Evolutionary conservation across 257 asterid species (phyloP).

Genomic region (Gentiana dahurica): DNA sequence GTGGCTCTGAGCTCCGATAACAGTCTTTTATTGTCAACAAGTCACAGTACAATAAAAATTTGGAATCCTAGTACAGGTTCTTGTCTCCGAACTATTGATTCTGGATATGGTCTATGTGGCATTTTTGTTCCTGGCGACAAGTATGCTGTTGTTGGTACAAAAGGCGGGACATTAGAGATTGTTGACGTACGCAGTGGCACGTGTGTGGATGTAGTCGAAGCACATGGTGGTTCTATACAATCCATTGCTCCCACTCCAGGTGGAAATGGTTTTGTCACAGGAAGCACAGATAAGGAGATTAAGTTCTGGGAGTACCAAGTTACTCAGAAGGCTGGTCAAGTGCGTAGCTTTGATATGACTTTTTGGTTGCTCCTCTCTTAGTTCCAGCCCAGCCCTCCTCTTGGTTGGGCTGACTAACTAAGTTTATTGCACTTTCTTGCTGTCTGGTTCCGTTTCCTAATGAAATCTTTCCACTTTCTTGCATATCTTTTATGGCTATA

Average conservation of each 20-base stretch:
- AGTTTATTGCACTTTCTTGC: not conserved
- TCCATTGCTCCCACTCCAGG: conserved; percentile 58
- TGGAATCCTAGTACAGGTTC: conserved; percentile 93
- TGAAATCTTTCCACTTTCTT: no score
- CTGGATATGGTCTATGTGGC: conserved; percentile 84
- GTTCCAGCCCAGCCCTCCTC: not conserved
- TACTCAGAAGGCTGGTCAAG: conserved; percentile 51
- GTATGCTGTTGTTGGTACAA: conserved; percentile 83
- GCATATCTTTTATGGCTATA: conserved; percentile 11
- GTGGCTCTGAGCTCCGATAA: conserved; percentile 91
- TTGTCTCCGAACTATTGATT: conserved; percentile 87
- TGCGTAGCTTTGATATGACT: conserved; percentile 17
- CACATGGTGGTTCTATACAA: conserved; percentile 77
- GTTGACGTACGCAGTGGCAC: conserved; percentile 72
- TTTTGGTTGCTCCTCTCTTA: conserved; percentile 2
- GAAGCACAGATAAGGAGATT: conserved; percentile 76
- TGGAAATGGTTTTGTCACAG: conserved; percentile 73
- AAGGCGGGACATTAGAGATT: conserved; percentile 69
- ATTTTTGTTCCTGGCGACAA: conserved; percentile 84
- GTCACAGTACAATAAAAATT: conserved; percentile 63
- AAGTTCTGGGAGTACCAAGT: conserved; percentile 85
- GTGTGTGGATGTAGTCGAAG: conserved; percentile 76
- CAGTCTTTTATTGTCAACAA: conserved; percentile 83
- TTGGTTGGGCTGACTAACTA: not conserved
- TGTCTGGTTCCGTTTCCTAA: no score